These are phyloP conservation scores for Cystobasidium sp. DNA, from an alignment of 1,284 basidiomycete genomes.

Conservation along the genomic window DNA sequence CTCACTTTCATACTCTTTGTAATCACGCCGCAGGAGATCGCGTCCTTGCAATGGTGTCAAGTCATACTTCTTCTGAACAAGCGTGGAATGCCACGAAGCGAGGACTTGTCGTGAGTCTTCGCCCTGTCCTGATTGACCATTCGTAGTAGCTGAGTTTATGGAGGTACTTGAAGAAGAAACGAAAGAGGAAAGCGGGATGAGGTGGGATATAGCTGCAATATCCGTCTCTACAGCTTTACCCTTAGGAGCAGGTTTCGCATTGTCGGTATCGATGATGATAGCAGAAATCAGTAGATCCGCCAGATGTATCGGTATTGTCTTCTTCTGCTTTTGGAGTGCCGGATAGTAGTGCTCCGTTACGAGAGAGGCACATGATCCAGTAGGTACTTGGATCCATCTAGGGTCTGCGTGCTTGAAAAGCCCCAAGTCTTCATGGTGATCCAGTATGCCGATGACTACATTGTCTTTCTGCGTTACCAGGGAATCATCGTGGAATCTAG, in stretches of 20 bases:
- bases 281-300: slow-evolving; percentile 77
- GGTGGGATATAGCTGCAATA: slow-evolving; percentile 65
- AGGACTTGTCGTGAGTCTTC: slow-evolving; percentile 18
- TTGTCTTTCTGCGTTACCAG: slow-evolving; percentile 52
- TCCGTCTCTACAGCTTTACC: slow-evolving; percentile 75
- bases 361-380: slow-evolving; percentile 79
- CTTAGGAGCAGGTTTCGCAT: slow-evolving; percentile 63
- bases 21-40: slow-evolving; percentile 86
- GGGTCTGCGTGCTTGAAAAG: slow-evolving; percentile 67
- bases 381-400: slow-evolving; percentile 66
- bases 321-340: slow-evolving; percentile 53
- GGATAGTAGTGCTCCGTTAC: slow-evolving; percentile 65
- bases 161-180: slow-evolving; percentile 33
- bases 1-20: slow-evolving; percentile 79
- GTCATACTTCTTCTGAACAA: slow-evolving; percentile 69
- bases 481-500: slow-evolving; percentile 59
- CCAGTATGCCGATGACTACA: slow-evolving; percentile 77
- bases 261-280: slow-evolving; percentile 81
- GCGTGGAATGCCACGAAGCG: slow-evolving; percentile 54
- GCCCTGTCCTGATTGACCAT: background rate
- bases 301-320: slow-evolving; percentile 62
- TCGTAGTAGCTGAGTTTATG: background rate
- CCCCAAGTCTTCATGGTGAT: slow-evolving; percentile 89
- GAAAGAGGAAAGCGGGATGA: slow-evolving; percentile 58
- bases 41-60: slow-evolving; percentile 70